These are phyloP conservation scores for Leucosporidium scottii DNA, from an alignment of 768 basidiomycete species.

Conservation along the genomic window DNA sequence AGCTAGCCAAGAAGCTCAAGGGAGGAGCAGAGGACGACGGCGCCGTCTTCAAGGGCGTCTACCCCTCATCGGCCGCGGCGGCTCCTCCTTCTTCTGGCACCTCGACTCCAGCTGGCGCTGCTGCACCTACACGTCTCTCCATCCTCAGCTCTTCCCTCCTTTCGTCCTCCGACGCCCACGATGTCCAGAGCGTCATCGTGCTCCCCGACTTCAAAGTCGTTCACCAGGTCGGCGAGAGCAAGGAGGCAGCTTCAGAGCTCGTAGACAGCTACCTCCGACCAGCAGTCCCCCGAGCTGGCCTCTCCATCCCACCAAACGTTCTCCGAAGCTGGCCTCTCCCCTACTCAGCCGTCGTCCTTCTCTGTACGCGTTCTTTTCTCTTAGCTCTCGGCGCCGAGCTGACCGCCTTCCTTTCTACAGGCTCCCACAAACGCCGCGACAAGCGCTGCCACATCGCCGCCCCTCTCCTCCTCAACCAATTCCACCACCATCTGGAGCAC, in stretches of 20 bases:
- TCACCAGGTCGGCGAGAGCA: constrained; percentile 59
- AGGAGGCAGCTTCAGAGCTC: constrained; percentile 60
- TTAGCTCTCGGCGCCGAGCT: background rate
- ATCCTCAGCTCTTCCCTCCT: constrained; percentile 29
- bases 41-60: constrained; percentile 2
- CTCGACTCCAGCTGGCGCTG: background rate
- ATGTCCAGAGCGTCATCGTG: constrained; percentile 70
- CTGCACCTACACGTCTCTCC: background rate
- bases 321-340: constrained; percentile 51
- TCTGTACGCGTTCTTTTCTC: constrained; percentile 57
- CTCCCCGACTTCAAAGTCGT: constrained; percentile 89
- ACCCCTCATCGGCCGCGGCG: constrained; percentile 12
- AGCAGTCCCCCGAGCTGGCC: background rate
- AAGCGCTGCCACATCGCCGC: constrained; percentile 72
- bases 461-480: constrained; percentile 30
- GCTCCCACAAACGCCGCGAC: constrained; percentile 88
- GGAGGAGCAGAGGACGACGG: background rate
- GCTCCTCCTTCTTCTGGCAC: constrained; percentile 38
- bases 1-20: constrained; percentile 23
- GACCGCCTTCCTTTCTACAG: constrained; percentile 43
- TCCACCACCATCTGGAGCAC: constrained; percentile 36
- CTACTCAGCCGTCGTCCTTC: constrained; percentile 78
- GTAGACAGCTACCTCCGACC: constrained; percentile 16
- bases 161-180: constrained; percentile 50
- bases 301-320: background rate